Conservation (phyloP, 768 basidiomycete genomes). For the Xerocomus spinulosus region DNA sequence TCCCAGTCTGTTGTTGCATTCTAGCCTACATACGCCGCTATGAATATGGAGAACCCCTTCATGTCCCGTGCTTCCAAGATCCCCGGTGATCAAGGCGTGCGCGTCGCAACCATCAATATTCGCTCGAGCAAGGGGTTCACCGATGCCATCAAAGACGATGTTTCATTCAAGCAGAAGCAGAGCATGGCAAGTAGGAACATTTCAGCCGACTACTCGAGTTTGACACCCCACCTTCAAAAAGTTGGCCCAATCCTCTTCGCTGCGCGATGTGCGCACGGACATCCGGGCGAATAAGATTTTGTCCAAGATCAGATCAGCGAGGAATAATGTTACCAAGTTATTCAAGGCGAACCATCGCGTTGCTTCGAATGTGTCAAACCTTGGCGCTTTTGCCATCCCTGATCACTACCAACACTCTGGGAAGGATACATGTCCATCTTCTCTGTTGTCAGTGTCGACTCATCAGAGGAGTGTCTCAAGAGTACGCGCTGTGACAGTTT, state of each 20-base stretch:
- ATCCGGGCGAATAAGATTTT: background rate
- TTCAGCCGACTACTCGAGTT: background rate
- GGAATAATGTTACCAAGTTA: conserved; percentile 1
- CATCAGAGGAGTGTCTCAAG: background rate
- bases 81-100: too few species aligned
- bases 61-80: too few species aligned
- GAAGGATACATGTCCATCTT: background rate
- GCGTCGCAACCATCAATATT: too few species aligned
- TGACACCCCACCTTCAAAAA: background rate
- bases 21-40: background rate
- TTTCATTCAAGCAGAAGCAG: background rate
- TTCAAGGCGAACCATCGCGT: conserved; percentile 1
- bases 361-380: background rate
- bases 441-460: background rate
- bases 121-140: background rate
- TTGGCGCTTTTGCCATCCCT: background rate
- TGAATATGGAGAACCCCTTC: background rate
- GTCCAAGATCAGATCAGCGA: conserved; percentile 5
- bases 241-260: background rate
- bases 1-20: too few species aligned
- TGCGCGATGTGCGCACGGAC: background rate
- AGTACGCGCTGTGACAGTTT: background rate
- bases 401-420: background rate
- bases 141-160: background rate
- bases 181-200: background rate